A percentile compares a stretch with the other conserved stretches of the same genome.
Conservation (phyloP, 129 eudicot species). For the Helianthus annuus region HanXRQr2.0-SUNRISE NC_035443.2:63698245-63698744, state of each 20-base stretch:
- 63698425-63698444: conserved; percentile 51
- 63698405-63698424: conserved; percentile 75
- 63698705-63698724: conserved; percentile 99
- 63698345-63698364: conserved; percentile 82
- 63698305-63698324: conserved; percentile 31
- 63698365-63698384: conserved; percentile 75
- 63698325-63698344: conserved; percentile 58
- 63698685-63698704: conserved; percentile 87
- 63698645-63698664: conserved; percentile 44
- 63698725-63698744: conserved; percentile 83
- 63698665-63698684: conserved; percentile 77
- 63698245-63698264: conserved; percentile 68
- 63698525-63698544: conserved; percentile 97
- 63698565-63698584: conserved; percentile 91
- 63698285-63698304: conserved; percentile 48
- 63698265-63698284: conserved; percentile 65
- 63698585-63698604: conserved; percentile 89
- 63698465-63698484: conserved; percentile 94
- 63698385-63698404: conserved; percentile 58
- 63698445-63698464: conserved; percentile 52
- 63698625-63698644: conserved; percentile 51
- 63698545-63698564: conserved; percentile 97
- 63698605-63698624: conserved; percentile 75
- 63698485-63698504: conserved; percentile 92
- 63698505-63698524: conserved; percentile 86